These are phyloP conservation scores for Candida taoyuanica DNA, from an alignment of 805 yeast species.

Conservation along the genomic window DNA sequence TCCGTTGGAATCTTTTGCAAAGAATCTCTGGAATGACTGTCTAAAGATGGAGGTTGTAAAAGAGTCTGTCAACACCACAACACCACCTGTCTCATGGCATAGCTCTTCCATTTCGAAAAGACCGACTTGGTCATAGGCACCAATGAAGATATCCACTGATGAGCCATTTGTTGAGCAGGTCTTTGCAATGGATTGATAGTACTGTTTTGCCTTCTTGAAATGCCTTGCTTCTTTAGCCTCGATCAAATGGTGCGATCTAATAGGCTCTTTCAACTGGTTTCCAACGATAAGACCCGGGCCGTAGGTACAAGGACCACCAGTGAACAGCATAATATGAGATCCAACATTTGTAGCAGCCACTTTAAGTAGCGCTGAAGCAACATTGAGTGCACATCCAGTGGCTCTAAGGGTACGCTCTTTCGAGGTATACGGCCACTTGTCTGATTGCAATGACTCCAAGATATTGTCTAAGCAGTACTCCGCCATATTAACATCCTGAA, in stretches of 20 bases:
- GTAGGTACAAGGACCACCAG: conserved; percentile 61
- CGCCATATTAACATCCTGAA: conserved; percentile 20
- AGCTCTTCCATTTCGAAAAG: conserved; percentile 88
- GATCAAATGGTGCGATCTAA: conserved; percentile 64
- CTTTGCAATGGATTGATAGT: conserved; percentile 46
- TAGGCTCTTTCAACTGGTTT: conserved; percentile 51
- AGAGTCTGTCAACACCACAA: conserved; percentile 81
- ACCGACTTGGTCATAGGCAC: conserved; percentile 83
- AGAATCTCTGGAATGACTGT: conserved; percentile 72
- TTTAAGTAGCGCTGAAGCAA: conserved; percentile 38
- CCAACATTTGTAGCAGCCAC: conserved; percentile 44
- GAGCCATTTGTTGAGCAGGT: conserved; percentile 46
- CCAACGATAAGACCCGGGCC: conserved; percentile 64
- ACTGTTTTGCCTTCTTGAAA: conserved; percentile 40
- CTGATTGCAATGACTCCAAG: conserved; percentile 44
- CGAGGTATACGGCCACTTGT: conserved; percentile 43
- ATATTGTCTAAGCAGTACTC: conserved; percentile 48
- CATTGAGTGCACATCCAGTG: conserved; percentile 56
- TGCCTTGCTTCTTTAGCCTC: conserved; percentile 39
- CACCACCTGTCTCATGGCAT: conserved; percentile 87
- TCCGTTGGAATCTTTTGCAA: conserved; percentile 35
- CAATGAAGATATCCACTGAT: conserved; percentile 53
- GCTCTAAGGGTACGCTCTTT: conserved; percentile 48
- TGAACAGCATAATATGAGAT: conserved; percentile 48
- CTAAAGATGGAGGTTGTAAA: conserved; percentile 93